A percentile compares a stretch with the other conserved stretches of the same genome.
Evolutionary conservation across 768 basidiomycete genomes (phyloP).

Genomic region (Mycena floridula): DNA sequence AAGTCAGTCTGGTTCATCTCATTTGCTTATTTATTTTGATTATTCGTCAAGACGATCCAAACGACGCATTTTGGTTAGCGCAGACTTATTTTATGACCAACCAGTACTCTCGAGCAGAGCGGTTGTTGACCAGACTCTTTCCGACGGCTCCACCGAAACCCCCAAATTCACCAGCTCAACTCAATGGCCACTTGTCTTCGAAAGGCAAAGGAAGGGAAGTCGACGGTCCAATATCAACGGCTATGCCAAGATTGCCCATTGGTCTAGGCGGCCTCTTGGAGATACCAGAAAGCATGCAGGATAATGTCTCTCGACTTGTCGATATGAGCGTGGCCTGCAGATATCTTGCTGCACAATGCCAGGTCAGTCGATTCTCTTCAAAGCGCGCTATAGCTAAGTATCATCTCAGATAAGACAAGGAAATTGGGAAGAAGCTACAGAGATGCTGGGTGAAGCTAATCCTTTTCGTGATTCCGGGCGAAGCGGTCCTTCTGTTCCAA

Average conservation of each 20-base stretch:
- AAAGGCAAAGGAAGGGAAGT: constrained; percentile 66
- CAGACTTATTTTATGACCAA: constrained; percentile 96
- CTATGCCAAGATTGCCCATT: constrained; percentile 56
- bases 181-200: constrained; percentile 20
- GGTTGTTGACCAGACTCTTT: constrained; percentile 85
- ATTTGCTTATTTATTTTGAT: constrained; percentile 5
- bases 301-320: constrained; percentile 69
- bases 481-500: constrained; percentile 69
- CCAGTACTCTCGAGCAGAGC: constrained; percentile 91
- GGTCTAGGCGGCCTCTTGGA: constrained; percentile 69
- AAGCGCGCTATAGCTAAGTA: neutral
- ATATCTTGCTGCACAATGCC: constrained; percentile 94
- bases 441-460: constrained; percentile 90
- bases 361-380: no score
- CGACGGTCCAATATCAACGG: constrained; percentile 26
- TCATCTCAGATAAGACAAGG: constrained; percentile 71
- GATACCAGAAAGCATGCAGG: constrained; percentile 56
- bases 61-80: constrained; percentile 99
- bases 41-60: constrained; percentile 71
- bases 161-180: constrained; percentile 36
- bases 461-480: constrained; percentile 70
- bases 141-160: constrained; percentile 42
- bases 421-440: constrained; percentile 86
- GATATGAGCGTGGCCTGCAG: constrained; percentile 95
- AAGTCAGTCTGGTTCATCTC: constrained; percentile 47